These are phyloP conservation scores for Erodium texanum DNA, from an alignment of 441 rosid species.

Conservation along the genomic window DNA sequence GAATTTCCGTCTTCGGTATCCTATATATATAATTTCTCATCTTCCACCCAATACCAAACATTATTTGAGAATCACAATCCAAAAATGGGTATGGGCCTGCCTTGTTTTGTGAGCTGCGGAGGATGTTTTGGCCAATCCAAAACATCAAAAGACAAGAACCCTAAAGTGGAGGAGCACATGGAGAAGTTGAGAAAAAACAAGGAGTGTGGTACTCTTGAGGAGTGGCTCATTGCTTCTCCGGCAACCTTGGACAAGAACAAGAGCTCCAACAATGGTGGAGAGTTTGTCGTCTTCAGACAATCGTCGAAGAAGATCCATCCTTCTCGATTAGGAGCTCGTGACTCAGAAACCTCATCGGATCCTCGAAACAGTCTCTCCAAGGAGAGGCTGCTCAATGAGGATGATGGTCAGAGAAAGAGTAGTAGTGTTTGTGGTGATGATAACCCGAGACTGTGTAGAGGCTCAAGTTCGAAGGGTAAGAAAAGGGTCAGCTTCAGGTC, in stretches of 20 bases:
- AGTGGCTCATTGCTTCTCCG: constrained; percentile 29
- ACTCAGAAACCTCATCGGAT: background rate
- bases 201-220: constrained; percentile 19
- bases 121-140: background rate
- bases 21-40: constrained; percentile 5
- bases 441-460: background rate
- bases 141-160: background rate
- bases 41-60: background rate
- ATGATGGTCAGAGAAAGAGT: constrained; percentile 6
- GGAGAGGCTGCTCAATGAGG: constrained; percentile 13
- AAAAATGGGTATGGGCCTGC: background rate
- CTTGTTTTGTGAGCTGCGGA: background rate
- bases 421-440: background rate
- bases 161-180: constrained; percentile 1
- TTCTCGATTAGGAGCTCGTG: constrained; percentile 11
- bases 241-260: constrained; percentile 5
- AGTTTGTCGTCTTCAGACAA: constrained; percentile 16
- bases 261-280: constrained; percentile 17
- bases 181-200: background rate
- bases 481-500: constrained; percentile 39
- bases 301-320: constrained; percentile 21
- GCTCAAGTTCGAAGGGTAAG: constrained; percentile 21
- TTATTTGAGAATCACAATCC: background rate
- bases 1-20: background rate
- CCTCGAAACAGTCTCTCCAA: constrained; percentile 15